Base-by-base conservation (phyloP, 345 rosid species). In the Hibiscus syriacus region DNA sequence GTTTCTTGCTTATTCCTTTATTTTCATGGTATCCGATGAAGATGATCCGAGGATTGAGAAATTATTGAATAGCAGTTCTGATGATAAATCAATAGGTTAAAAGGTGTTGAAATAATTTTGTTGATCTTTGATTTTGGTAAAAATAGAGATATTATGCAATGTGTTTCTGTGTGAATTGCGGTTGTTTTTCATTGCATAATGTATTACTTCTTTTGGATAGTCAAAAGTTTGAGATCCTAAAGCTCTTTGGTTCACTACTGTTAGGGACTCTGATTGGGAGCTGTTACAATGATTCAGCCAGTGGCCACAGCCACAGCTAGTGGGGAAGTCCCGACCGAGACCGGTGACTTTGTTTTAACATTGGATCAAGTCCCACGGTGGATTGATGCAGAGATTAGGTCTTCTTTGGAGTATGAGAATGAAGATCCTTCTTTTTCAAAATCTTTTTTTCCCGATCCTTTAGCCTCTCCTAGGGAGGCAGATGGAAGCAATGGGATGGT, bases 291-390 rank as follows among this genome's bases (percentile, higher is more conserved):
- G 97, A 87, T 88, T 78, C 85, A 85, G 55, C 73, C 83, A 14
- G 85, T 81, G 79, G 80, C 92, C 56, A 73, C 98, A 29, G 85
- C 86, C 3, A 52, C 76, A 6, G 56, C 80, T 32, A 74, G 80
- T 25, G 93, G 90, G 41, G 93, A 88, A 43, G 72, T 66, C 13
- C 86, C 86, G 0, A 72, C 80, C 0, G 88, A 80, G 73, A 89
- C 77, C 62, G 88, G 73, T 68, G 86, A 85, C 73, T 78, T 80
- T 64, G 87, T 84, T 9, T 92, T 91, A 73, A 88, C 95, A 46
- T 78, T 94, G 76, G 96, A 88, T 78, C 96, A 89, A 69, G 86
- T 91, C 68, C 99, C 97, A 0, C 81, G 97, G 19, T 94, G 99
- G 99, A 83, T 82, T 79, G 98, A 91, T 78, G 87, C 81, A 12